phyloP scores from a whole-genome alignment of 2,329 filamentous ascomycete species.

The Aspergillus sp. region DNA sequence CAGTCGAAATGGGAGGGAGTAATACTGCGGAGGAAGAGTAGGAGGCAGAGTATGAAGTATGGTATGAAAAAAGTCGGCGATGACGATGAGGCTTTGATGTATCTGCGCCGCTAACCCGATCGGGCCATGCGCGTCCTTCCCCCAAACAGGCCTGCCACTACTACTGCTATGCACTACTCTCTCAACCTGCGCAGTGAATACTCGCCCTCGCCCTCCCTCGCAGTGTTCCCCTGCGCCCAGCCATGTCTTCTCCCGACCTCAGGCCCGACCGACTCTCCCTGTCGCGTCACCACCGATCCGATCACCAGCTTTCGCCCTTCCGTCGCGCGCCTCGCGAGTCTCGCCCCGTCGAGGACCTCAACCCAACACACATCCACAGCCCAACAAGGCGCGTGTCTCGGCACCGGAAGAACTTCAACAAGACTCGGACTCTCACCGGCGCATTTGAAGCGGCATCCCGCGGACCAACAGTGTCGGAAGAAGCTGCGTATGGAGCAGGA shows the following conservation, averaged over 20 bases:
- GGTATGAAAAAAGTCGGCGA: neutral
- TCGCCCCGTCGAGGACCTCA: constrained; percentile 18
- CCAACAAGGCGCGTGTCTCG: constrained; percentile 17
- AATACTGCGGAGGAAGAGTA: no score
- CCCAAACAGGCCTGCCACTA: no score
- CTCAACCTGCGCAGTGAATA: constrained; percentile 9
- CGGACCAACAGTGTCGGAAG: constrained; percentile 17
- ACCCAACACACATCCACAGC: constrained; percentile 20
- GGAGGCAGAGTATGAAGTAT: no score
- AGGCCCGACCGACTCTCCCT: constrained; percentile 17
- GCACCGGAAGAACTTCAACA: constrained; percentile 23
- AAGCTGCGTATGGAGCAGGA: constrained; percentile 7
- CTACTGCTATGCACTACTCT: constrained; percentile 3
- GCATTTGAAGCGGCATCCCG: constrained; percentile 30
- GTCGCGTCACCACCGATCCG: constrained; percentile 20
- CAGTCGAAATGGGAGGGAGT: no score
- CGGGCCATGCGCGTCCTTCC: neutral
- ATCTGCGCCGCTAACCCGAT: constrained; percentile 13
- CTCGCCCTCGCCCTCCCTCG: no score
- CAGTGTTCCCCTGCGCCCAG: constrained; percentile 7
- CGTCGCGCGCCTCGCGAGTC: constrained; percentile 18
- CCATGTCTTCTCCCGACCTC: constrained; percentile 27
- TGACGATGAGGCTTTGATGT: constrained; percentile 3
- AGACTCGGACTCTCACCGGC: constrained; percentile 30
- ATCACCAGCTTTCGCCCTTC: constrained; percentile 23